Evolutionary conservation across 495 filamentous ascomycete species (phyloP).

Genomic region (Evernia prunastri): DNA sequence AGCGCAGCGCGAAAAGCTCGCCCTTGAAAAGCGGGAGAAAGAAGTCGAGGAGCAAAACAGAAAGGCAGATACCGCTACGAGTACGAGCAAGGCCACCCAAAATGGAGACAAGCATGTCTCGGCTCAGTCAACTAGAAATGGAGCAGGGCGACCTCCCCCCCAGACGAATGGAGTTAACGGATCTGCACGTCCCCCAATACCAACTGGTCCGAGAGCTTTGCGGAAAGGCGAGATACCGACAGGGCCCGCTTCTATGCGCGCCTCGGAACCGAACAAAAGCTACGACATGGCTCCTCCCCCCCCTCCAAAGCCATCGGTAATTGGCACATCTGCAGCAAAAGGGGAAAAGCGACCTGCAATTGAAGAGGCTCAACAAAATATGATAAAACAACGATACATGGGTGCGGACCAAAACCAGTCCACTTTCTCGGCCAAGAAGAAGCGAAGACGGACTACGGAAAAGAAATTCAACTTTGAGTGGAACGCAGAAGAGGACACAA

Average conservation of each 20-base stretch:
- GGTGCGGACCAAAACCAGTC: slow-evolving; percentile 80
- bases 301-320: slow-evolving; percentile 40
- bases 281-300: slow-evolving; percentile 51
- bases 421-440: slow-evolving; percentile 94
- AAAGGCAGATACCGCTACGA: slow-evolving; percentile 46
- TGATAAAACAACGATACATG: slow-evolving; percentile 85
- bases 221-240: slow-evolving; percentile 50
- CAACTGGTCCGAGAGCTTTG: slow-evolving; percentile 76
- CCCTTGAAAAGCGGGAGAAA: slow-evolving; percentile 76
- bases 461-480: slow-evolving; percentile 99
- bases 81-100: slow-evolving; percentile 23
- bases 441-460: slow-evolving; percentile 84
- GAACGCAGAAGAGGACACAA: slow-evolving; percentile 95
- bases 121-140: slow-evolving; percentile 16
- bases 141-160: slow-evolving; percentile 13
- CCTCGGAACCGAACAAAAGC: slow-evolving; percentile 37
- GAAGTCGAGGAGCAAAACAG: slow-evolving; percentile 67
- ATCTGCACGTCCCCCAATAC: slow-evolving; percentile 40
- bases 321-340: slow-evolving; percentile 34
- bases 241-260: slow-evolving; percentile 49
- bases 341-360: slow-evolving; percentile 48
- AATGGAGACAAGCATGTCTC: slow-evolving; percentile 33
- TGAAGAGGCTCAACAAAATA: slow-evolving; percentile 69
- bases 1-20: slow-evolving; percentile 78
- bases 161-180: slow-evolving; percentile 27